phyloP scores from a whole-genome alignment of 176 grass and related monocot species.

The Aegilops longissima region DNA sequence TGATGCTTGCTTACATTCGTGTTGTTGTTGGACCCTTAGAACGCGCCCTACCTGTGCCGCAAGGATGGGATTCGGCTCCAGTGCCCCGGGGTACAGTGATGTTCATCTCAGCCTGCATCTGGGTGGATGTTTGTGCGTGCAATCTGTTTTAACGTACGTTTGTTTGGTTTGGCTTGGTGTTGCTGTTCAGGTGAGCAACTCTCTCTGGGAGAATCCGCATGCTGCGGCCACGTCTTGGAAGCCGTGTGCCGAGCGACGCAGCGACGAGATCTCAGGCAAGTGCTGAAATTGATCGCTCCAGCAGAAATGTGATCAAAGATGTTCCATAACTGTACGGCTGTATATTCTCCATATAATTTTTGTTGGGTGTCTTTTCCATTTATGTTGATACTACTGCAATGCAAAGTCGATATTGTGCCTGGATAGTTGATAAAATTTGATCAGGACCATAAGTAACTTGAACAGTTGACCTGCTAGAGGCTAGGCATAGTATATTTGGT shows the following conservation, averaged over 20 bases:
- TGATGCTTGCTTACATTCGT: conserved; percentile 15
- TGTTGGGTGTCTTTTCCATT: too few species aligned
- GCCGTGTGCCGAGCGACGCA: conserved; percentile 71
- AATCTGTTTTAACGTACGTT: conserved; percentile 7
- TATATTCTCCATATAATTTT: not conserved
- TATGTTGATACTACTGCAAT: not conserved
- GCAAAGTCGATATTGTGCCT: not conserved
- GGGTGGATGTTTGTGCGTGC: not conserved
- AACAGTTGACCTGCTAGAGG: not conserved
- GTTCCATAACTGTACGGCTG: not conserved
- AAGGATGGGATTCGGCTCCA: conserved; percentile 91
- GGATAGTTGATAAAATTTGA: not conserved
- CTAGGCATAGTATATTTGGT: not conserved
- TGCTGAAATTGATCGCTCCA: not conserved
- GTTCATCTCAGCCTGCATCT: conserved; percentile 13
- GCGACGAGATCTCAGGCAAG: conserved; percentile 73
- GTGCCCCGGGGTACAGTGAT: conserved; percentile 66
- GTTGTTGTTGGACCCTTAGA: conserved; percentile 47
- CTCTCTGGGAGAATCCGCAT: conserved; percentile 95
- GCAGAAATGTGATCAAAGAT: not conserved
- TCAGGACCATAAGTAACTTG: not conserved
- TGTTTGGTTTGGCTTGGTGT: conserved; percentile 24
- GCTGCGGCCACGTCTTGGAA: conserved; percentile 82
- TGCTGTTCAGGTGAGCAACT: conserved; percentile 54
- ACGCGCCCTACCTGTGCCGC: conserved; percentile 78